Evolutionary conservation across 2,329 filamentous ascomycete genomes (phyloP).

Genomic region (Tolypocladium ophioglossoides): DNA sequence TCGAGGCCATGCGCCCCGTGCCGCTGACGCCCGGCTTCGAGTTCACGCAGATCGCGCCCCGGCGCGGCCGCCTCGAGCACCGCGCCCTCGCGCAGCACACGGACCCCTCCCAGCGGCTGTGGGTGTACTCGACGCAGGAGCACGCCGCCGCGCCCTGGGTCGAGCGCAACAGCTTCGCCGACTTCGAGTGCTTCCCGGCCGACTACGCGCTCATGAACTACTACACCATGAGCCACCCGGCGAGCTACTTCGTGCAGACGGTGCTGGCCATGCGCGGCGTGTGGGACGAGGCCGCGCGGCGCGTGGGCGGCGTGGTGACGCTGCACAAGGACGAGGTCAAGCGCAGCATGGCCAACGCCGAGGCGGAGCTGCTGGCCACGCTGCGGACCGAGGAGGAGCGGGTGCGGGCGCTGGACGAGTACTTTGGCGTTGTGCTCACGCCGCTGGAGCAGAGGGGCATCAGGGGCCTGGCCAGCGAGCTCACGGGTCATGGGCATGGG

Average conservation of each 20-base stretch:
- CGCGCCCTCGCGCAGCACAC: slow-evolving; percentile 18
- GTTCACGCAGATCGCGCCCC: slow-evolving; percentile 28
- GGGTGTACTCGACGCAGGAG: slow-evolving; percentile 25
- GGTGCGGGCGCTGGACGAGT: slow-evolving; percentile 33
- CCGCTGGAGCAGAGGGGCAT: slow-evolving; percentile 38
- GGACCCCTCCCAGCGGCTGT: slow-evolving; percentile 22
- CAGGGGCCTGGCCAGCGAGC: slow-evolving; percentile 20
- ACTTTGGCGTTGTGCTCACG: slow-evolving; percentile 37
- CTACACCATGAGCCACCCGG: slow-evolving; percentile 20
- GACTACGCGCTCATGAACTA: slow-evolving; percentile 39
- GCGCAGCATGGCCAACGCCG: slow-evolving; percentile 20
- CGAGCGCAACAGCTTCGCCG: slow-evolving; percentile 39
- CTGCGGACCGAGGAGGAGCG: slow-evolving; percentile 37
- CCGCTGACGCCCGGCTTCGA: background rate
- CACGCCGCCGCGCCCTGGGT: slow-evolving; percentile 26
- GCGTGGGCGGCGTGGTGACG: slow-evolving; percentile 26
- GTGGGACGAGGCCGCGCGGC: slow-evolving; percentile 8
- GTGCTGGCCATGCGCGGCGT: slow-evolving; percentile 24
- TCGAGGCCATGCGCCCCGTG: slow-evolving; percentile 14
- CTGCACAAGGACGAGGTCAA: slow-evolving; percentile 36
- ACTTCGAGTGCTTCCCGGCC: slow-evolving; percentile 33
- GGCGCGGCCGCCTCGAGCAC: slow-evolving; percentile 32
- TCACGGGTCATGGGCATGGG: too few relatives aligned
- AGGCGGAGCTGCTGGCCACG: slow-evolving; percentile 25
- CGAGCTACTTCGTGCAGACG: slow-evolving; percentile 26